Evolutionary conservation across 371 early-diverging fungal genomes (phyloP).

Genomic region (Rhizopus sp.): DNA sequence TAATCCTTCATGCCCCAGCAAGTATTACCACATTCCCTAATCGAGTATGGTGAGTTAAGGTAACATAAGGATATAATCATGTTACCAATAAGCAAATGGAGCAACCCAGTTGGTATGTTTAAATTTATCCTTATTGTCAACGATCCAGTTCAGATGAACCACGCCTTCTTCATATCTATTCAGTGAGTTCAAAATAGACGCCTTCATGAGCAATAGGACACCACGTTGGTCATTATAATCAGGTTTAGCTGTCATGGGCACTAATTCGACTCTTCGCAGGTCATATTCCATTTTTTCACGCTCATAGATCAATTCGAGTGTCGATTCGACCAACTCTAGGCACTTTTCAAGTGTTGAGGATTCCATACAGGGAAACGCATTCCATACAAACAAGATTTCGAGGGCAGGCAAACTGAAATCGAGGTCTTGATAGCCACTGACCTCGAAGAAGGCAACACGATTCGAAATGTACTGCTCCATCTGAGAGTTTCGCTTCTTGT

Average conservation of each 20-base stretch:
- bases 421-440: constrained; percentile 59
- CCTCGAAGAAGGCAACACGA: constrained; percentile 54
- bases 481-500: constrained; percentile 53
- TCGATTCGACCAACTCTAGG: constrained; percentile 41
- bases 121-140: constrained; percentile 55
- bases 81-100: constrained; percentile 64
- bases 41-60: no score
- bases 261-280: constrained; percentile 44
- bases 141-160: constrained; percentile 59
- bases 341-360: constrained; percentile 34
- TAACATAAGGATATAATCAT: no score
- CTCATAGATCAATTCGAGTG: constrained; percentile 43
- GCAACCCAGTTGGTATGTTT: constrained; percentile 57
- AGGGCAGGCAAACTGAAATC: constrained; percentile 54
- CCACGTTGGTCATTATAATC: constrained; percentile 54
- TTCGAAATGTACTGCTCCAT: constrained; percentile 59
- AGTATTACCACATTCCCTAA: constrained; percentile 48
- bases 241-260: constrained; percentile 40
- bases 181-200: constrained; percentile 38
- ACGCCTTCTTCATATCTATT: constrained; percentile 40
- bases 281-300: constrained; percentile 54
- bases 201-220: constrained; percentile 41
- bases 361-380: constrained; percentile 59
- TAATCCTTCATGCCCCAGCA: constrained; percentile 42
- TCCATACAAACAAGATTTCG: constrained; percentile 63